Conservation (phyloP, 2,329 filamentous ascomycete genomes). For the Ophiocordyceps sinensis region DNA sequence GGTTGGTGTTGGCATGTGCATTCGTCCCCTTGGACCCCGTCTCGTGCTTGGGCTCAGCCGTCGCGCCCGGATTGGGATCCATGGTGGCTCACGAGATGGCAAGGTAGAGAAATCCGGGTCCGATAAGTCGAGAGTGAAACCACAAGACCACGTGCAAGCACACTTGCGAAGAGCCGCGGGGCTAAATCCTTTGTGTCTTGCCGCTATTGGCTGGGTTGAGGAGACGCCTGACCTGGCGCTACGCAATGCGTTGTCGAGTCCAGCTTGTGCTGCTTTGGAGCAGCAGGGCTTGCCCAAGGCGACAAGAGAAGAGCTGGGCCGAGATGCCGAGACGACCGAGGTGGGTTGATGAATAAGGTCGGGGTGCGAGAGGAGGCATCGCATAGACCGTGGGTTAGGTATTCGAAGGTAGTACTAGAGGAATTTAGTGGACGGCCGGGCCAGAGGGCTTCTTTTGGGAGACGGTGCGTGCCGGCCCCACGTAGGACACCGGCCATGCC, state of each 20-base stretch:
- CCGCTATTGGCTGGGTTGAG: too few species aligned
- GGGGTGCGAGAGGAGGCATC: neutral
- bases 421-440: neutral
- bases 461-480: neutral
- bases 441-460: neutral
- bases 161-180: neutral
- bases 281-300: too few species aligned
- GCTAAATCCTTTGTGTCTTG: too few species aligned
- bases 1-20: neutral
- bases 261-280: too few species aligned
- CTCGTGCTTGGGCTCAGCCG: slow-evolving; percentile 4
- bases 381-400: neutral
- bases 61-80: slow-evolving; percentile 6
- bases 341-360: neutral
- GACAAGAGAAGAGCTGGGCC: too few species aligned
- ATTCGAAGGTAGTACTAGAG: slow-evolving; percentile 3
- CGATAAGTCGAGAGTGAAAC: neutral
- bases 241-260: too few species aligned
- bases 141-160: neutral
- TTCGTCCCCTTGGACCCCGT: neutral
- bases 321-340: neutral
- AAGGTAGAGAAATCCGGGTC: neutral
- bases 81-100: slow-evolving; percentile 3
- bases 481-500: neutral
- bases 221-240: too few species aligned